Base-by-base conservation (phyloP, 345 rosid species). In the Salix suchowensis region DNA sequence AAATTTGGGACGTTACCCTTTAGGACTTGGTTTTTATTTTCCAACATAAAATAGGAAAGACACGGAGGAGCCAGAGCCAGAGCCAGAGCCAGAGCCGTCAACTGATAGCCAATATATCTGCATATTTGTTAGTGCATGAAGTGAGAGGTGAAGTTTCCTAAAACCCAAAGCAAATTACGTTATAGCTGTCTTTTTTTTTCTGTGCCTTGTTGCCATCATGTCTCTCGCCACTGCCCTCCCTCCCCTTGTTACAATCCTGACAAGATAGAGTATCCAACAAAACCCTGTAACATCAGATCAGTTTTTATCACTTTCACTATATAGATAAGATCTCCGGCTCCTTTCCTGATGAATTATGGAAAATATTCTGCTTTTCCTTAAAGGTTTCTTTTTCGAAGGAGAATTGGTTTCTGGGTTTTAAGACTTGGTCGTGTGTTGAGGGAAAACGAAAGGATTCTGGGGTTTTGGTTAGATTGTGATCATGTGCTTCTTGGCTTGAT, bases 121-220 rank as follows among this genome's bases (percentile, higher is more conserved):
- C 62, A 50, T 73, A n/a, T 23, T 65, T 48, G 77, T 65, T 68
- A 10, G 78, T 74, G 73, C 74, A 61, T 66, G 71, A 60, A 65
- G 77, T 14, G 70, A 67, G 44, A 48, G 73, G 61, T 72, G 74
- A 40, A 13, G 65, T 50, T 65, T 74, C 24, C 67, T 70, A 52
- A 39, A 67, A 76, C 42, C 54, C 65, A 11, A 80, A 44, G 42
- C 23, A 37, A 54, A 71, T 71, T 19, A 66, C 64, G 70, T 39
- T 52, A 7, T 9, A 42, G 67, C 71, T 58, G 73, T 82, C 79
- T 64, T 74, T 65, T 68, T 68, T 44, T 52, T 21, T 21, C 37
- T 21, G 19, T 34, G 69, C 65, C 78, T 7, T 50, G n/a, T 71
- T 7, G 19, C 67, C 21, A 40, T 78, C 79, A 46, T 48, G 74